Conservation (phyloP, 2,329 filamentous ascomycete species). For the Talaromyces amestolkiae region DNA sequence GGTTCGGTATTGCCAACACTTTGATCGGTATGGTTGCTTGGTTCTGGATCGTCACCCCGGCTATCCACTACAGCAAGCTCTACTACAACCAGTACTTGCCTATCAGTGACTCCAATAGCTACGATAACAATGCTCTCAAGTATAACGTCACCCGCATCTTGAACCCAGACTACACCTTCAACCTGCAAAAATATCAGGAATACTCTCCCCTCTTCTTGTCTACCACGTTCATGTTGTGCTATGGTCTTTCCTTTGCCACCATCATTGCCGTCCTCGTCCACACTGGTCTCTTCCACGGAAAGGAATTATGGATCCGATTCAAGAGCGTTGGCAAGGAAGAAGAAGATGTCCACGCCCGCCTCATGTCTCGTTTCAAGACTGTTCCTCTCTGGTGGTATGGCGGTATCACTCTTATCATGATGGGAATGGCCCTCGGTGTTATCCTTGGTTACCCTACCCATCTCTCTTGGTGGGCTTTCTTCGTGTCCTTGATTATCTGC, state of each 20-base stretch:
- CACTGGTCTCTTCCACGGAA: constrained; percentile 64
- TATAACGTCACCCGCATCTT: constrained; percentile 68
- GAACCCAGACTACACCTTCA: constrained; percentile 59
- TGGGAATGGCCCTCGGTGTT: constrained; percentile 51
- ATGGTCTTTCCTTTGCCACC: constrained; percentile 70
- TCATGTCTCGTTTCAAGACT: constrained; percentile 58
- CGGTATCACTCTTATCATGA: constrained; percentile 47
- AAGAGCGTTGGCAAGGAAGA: constrained; percentile 56
- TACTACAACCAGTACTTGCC: constrained; percentile 66
- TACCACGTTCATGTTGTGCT: constrained; percentile 68
- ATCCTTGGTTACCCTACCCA: constrained; percentile 61
- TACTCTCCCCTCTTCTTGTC: constrained; percentile 64
- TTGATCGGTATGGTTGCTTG: constrained; percentile 65
- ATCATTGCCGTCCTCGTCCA: constrained; percentile 69
- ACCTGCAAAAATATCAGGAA: constrained; percentile 61
- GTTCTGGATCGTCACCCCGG: constrained; percentile 59
- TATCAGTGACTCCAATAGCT: constrained; percentile 67
- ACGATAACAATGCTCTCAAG: constrained; percentile 64
- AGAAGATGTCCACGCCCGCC: constrained; percentile 53
- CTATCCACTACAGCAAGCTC: constrained; percentile 63
- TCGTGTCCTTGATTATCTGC: constrained; percentile 64
- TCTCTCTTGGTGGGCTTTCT: constrained; percentile 69
- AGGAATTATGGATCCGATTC: constrained; percentile 64
- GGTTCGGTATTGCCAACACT: constrained; percentile 72
- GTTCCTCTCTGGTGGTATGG: constrained; percentile 60